Base-by-base conservation (phyloP, 768 basidiomycete genomes). In the Lentinula lateritia region DNA sequence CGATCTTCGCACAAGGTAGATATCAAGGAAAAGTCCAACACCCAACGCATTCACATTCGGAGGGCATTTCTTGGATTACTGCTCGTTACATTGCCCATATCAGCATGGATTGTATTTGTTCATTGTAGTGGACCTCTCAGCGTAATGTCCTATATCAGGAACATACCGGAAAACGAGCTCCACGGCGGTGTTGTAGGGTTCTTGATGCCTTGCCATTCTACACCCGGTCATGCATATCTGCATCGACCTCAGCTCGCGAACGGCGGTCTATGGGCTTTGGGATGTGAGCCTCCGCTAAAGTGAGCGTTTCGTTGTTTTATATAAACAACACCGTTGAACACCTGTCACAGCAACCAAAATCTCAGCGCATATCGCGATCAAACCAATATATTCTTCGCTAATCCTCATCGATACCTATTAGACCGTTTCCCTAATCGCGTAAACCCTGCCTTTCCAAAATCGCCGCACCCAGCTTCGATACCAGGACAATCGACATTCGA, bases 201-300 rank as follows among this genome's bases (percentile, higher is more conserved):
- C 67, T 74, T 98, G 20, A 95, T 94, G 92, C 96, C 97, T 9
- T 99, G 97, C 65, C 96, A 99, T 74, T 97, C 95, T 20, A 93
- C 92, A 1, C 96, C 96, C 5, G 94, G 92, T 76, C 90, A 93
- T 68, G 86, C 93, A 1, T 89, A 94, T 72, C 70, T 98, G 7
- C 97, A 98, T 71, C 78, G 85, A 18, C 74, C 77, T 28, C 80
- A 89, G 53, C 79, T 93, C 8, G 84, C 83, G 20, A 69, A 76
- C 12, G 83, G 83, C 7, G 74, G 76, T 57, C 75, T 89, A 67
- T 98, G 95, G 94, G 84, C 90, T 20, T 71, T 99, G 23, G 89
- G 91, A 5, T 99, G 97, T 68, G 96, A 98, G 69, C 97, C 97
- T 1, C 96, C 96, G 0, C 72, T 96, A 1, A 73, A 81, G 94